A percentile compares a stretch with the other conserved stretches of the same genome.
Conservation (phyloP, 306 rosid species). For the Cucurbita argyrosperma region DNA sequence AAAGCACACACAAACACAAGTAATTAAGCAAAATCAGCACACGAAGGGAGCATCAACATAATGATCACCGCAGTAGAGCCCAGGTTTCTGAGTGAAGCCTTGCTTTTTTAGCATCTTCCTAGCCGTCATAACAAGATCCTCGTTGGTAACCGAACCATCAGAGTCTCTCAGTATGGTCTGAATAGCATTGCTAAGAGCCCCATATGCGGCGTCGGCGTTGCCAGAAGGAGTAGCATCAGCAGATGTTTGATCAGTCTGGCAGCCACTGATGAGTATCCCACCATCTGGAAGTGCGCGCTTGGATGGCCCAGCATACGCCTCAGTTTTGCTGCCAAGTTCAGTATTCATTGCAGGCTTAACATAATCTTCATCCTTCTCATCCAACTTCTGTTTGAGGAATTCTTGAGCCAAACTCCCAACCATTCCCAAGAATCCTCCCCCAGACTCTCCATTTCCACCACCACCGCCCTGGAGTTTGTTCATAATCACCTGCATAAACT, state of each 20-base stretch:
- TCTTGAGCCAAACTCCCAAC: slow-evolving; percentile 71
- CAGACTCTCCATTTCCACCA: slow-evolving; percentile 9
- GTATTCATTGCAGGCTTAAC: slow-evolving; percentile 59
- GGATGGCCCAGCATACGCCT: slow-evolving; percentile 43
- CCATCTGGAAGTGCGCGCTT: slow-evolving; percentile 17
- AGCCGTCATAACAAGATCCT: slow-evolving; percentile 42
- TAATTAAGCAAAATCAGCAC: slow-evolving; percentile 1
- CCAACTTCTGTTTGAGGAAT: slow-evolving; percentile 35
- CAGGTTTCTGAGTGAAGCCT: slow-evolving; percentile 62
- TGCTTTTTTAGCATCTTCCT: slow-evolving; percentile 37
- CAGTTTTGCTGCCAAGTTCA: slow-evolving; percentile 29
- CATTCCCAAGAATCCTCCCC: slow-evolving; percentile 33
- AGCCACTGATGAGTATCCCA: slow-evolving; percentile 68
- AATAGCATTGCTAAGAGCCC: slow-evolving; percentile 67
- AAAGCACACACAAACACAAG: not conserved
- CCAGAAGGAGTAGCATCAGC: slow-evolving; percentile 67
- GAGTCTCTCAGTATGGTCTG: slow-evolving; percentile 33
- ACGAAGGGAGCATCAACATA: slow-evolving; percentile 34
- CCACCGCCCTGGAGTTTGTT: slow-evolving; percentile 32
- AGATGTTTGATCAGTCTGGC: slow-evolving; percentile 64
- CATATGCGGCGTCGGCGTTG: slow-evolving; percentile 33
- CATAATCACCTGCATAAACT: slow-evolving; percentile 42
- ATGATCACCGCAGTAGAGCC: slow-evolving; percentile 57
- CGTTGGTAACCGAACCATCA: slow-evolving; percentile 33
- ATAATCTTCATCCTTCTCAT: slow-evolving; percentile 46